Percentiles rank a stretch among this genome's conserved stretches.
Conservation (phyloP, 208 protist species). For the Trypanosoma mega region DNA sequence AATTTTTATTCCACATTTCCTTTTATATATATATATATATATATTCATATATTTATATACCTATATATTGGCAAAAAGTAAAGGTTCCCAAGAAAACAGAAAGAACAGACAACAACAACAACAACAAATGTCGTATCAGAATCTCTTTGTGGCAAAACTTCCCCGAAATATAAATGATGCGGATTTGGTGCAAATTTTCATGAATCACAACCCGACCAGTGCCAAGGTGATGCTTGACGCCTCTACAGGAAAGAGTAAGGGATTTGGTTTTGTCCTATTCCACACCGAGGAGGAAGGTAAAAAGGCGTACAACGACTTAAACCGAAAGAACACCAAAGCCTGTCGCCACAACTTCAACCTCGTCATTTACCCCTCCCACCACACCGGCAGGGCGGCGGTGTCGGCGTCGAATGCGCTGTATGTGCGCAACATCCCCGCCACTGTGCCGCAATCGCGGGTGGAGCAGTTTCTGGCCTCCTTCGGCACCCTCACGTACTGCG, state of each 20-base stretch:
- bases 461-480: slow-evolving; percentile 69
- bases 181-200: slow-evolving; percentile 82
- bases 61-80: too few relatives aligned
- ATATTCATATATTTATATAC: too few relatives aligned
- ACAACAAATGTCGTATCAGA: slow-evolving; percentile 86
- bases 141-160: slow-evolving; percentile 97
- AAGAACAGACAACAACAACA: too few relatives aligned
- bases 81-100: too few relatives aligned
- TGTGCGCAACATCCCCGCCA: slow-evolving; percentile 78
- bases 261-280: slow-evolving; percentile 98
- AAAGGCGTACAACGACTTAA: slow-evolving; percentile 70
- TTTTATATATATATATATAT: too few relatives aligned
- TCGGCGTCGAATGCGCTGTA: slow-evolving; percentile 66
- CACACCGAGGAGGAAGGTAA: slow-evolving; percentile 81
- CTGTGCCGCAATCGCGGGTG: slow-evolving; percentile 53
- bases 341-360: slow-evolving; percentile 72
- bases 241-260: slow-evolving; percentile 88
- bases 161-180: slow-evolving; percentile 78
- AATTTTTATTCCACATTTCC: too few relatives aligned
- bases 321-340: slow-evolving; percentile 57
- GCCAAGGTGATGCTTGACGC: slow-evolving; percentile 91
- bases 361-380: slow-evolving; percentile 85
- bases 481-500: slow-evolving; percentile 76
- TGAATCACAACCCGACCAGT: slow-evolving; percentile 78
- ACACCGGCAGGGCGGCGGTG: slow-evolving; percentile 66